Evolutionary conservation across 2,329 filamentous ascomycete species (phyloP), one percentile per base, ranked within the genome.

Genomic region (Monosporascus sp.): DNA sequence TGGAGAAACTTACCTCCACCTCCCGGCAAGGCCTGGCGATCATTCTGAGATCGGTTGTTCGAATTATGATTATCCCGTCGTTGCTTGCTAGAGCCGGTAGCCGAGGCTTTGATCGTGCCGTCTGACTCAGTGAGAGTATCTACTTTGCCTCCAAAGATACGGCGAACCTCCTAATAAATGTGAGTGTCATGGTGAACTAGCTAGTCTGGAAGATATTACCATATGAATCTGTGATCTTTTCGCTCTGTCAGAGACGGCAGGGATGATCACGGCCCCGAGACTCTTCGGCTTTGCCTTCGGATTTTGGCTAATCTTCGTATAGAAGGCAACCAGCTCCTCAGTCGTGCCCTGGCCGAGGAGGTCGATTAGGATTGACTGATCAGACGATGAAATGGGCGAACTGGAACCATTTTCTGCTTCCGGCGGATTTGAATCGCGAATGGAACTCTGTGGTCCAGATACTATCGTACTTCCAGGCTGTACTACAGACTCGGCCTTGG

Each of bases 1-100:
- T 96, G 91, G 15, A 96, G 74, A 68, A 90, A 94, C 48, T 91
- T 86, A 18, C 88, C 90, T n/a, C 79, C 69, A 55, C 53, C 63
- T 60, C 34, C 61, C 58, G 58, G 57, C 50, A 60, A 54, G 27
- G 61, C 56, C 51, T 60, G 57, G 34, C 56, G 58, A 34, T 57
- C 57, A 34, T 62, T 62, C 44, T 59, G 60, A 20, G 52, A 18
- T 25, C 57, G 56, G 24, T 62, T 57, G 46, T 62, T 61, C 15
- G 56, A 57, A 38, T 57, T 57, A 31, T 64, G 61, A 27, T 60
- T 65, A 36, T 62, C 58, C 22, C 72, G 39, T 68, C 65, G 60
- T 42, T 53, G 57, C 7, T 56, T 61, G 18, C 58, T 60, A 48
- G 56, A 60, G 41, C 58, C 58, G 25, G 50, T 45, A 45, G 60